A percentile compares a stretch with the other conserved stretches of the same genome.
phyloP scores from a whole-genome alignment of 768 basidiomycete species.

The Tephrocybe rancida region DNA sequence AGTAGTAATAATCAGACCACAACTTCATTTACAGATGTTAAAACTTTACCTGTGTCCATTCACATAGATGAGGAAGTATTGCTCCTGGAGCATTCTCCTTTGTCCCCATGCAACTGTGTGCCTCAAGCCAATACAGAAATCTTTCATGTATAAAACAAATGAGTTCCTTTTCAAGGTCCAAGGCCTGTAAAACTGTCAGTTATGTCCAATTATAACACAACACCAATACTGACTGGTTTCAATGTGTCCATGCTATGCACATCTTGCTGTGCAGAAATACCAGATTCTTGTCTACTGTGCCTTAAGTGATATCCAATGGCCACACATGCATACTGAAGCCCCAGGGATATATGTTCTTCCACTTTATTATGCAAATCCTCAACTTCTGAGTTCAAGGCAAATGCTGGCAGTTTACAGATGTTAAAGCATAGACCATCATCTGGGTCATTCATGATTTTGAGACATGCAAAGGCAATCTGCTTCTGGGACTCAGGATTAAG shows the following conservation, averaged over 20 bases:
- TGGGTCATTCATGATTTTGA: constrained; percentile 6
- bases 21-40: too few species aligned
- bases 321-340: constrained; percentile 10
- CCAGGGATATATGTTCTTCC: not conserved
- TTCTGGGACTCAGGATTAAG: not conserved
- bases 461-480: constrained; percentile 1
- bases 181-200: too few species aligned
- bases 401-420: constrained; percentile 14
- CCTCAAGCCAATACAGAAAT: constrained; percentile 21
- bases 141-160: constrained; percentile 1
- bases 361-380: not conserved
- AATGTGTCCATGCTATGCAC: too few species aligned
- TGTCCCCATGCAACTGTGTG: constrained; percentile 10
- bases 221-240: too few species aligned
- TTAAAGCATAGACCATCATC: constrained; percentile 17
- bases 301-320: constrained; percentile 12
- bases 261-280: too few species aligned
- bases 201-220: too few species aligned
- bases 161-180: not conserved
- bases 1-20: not conserved
- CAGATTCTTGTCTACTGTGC: not conserved
- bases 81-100: not conserved
- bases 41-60: not conserved
- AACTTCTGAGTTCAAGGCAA: constrained; percentile 6
- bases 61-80: not conserved